Base-by-base conservation (phyloP, 192 early-diverging fungal genomes). In the Phlyctochytrium planicorne region DNA sequence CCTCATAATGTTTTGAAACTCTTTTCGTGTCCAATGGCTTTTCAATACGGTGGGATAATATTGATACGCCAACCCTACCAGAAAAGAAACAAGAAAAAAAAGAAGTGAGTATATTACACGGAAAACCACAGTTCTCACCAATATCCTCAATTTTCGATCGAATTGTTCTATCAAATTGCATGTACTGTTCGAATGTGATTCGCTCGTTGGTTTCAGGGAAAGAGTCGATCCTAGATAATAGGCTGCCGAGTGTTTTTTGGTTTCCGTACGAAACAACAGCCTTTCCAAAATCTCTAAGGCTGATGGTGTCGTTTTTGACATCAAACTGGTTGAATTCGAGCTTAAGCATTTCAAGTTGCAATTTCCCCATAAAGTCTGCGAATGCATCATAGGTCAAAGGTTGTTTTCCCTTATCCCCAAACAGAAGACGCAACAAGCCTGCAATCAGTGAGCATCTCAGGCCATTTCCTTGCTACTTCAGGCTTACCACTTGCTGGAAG, bases 281-380 rank as follows among this genome's bases (percentile, higher is more conserved):
- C 17, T 62, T 2, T 0, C 60, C 75, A 61, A 72, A 77, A 40
- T 77, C 75, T 17, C 33, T 14, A 53, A 77, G 53, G 63, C 63
- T 66, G 66, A 77, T 77, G 14, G 23, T 70, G 10, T 68, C 56
- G 34, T 65, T 67, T 3, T 72, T 60, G 12, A 74, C 72, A 52
- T 66, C 52, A 34, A 69, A 77, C 50, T 74, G 75, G 61, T 74
- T 25, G 62, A 77, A 77, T 61, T 78, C 76, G 25, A 78, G 66
- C 52, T 72, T 75, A 17, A 75, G 59, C 27, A 75, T 63, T 36
- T 78, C 73, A 16, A 72, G 69, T 35, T 76, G 68, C 16, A 78
- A 50, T 23, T 66, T 60, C 24, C 63, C 35, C 73, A 78, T 67
- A 61, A 78, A 78, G 24, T 71, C 76, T 35, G 33, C 24, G 20